A percentile compares a stretch with the other conserved stretches of the same genome.
Conservation (phyloP, 169 alveolate species). For the Prorocentrum cordatum region DNA sequence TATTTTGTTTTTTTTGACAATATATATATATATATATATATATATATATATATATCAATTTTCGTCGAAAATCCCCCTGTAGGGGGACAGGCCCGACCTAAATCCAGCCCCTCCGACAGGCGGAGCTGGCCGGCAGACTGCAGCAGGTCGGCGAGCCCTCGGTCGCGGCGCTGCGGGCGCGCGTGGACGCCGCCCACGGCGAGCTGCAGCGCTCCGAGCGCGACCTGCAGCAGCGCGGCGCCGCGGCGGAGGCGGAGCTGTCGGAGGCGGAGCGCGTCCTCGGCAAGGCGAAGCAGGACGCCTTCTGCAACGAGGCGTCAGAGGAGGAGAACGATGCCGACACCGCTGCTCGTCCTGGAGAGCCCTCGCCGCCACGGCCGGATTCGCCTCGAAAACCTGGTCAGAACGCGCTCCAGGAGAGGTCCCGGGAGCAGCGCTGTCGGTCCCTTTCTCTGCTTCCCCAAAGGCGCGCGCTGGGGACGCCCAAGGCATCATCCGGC, state of each 20-base stretch:
- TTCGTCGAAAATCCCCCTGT: too few species aligned
- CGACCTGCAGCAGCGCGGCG: conserved; percentile 48
- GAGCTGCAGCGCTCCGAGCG: conserved; percentile 18
- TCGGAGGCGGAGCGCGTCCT: conserved; percentile 37
- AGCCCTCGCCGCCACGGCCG: too few species aligned
- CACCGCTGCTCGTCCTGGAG: too few species aligned
- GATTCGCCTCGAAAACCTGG: too few species aligned
- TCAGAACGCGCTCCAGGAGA: neutral
- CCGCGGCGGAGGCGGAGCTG: conserved; percentile 21
- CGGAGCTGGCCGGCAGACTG: conserved; percentile 17
- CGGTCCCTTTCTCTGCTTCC: neutral
- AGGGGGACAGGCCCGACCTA: too few species aligned
- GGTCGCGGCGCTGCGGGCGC: conserved; percentile 19
- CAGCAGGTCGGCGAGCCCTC: conserved; percentile 44
- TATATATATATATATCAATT: too few species aligned
- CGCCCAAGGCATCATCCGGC: conserved; percentile 1
- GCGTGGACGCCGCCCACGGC: conserved; percentile 19
- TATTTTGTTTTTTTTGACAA: too few species aligned
- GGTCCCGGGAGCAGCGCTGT: neutral
- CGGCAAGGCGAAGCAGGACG: neutral
- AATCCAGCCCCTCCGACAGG: too few species aligned
- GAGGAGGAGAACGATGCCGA: too few species aligned
- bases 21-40: too few species aligned
- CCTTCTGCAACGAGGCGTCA: too few species aligned
- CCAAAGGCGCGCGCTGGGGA: conserved; percentile 24